Percentiles rank a stretch among this genome's conserved stretches.
phyloP scores from a whole-genome alignment of 2,329 filamentous ascomycete species.

The Elsinoe ampelina region DNA sequence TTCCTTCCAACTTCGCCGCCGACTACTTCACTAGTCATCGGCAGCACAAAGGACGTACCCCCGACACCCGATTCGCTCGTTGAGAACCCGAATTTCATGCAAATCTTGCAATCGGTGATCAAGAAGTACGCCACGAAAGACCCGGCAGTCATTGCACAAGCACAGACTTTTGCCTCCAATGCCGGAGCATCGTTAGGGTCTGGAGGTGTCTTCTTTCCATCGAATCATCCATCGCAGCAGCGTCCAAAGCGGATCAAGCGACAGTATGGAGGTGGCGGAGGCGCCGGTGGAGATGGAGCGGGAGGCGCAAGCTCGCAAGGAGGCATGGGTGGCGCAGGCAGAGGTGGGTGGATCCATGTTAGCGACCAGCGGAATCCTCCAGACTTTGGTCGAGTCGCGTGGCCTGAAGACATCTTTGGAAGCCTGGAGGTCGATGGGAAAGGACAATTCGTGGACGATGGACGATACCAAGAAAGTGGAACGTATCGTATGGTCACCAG shows the following conservation, averaged over 20 bases:
- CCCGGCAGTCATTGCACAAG: conserved; percentile 48
- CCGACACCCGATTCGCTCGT: conserved; percentile 47
- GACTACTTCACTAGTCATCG: conserved; percentile 45
- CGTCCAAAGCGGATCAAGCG: conserved; percentile 18
- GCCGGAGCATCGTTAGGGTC: conserved; percentile 46
- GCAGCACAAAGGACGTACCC: conserved; percentile 45
- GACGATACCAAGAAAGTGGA: conserved; percentile 51
- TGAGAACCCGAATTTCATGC: conserved; percentile 48
- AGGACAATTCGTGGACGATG: conserved; percentile 47
- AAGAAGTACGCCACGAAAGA: conserved; percentile 46
- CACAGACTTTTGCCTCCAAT: conserved; percentile 50
- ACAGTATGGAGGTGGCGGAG: conserved; percentile 29
- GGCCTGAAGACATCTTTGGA: conserved; percentile 58
- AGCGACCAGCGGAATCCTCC: conserved; percentile 51
- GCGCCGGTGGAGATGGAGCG: conserved; percentile 39
- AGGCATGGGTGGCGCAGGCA: conserved; percentile 47
- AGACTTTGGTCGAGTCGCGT: conserved; percentile 55
- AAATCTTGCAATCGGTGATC: conserved; percentile 48
- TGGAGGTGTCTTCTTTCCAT: conserved; percentile 40
- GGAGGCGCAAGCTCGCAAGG: conserved; percentile 51
- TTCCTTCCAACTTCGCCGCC: conserved; percentile 48
- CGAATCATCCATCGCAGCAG: conserved; percentile 22
- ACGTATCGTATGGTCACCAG: conserved; percentile 54
- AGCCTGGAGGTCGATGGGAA: conserved; percentile 52
- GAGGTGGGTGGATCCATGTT: conserved; percentile 56